A percentile compares a stretch with the other conserved stretches of the same genome.
phyloP scores from a whole-genome alignment of 108 stramenopile genomes.

The Skeletonema marinoi region DNA sequence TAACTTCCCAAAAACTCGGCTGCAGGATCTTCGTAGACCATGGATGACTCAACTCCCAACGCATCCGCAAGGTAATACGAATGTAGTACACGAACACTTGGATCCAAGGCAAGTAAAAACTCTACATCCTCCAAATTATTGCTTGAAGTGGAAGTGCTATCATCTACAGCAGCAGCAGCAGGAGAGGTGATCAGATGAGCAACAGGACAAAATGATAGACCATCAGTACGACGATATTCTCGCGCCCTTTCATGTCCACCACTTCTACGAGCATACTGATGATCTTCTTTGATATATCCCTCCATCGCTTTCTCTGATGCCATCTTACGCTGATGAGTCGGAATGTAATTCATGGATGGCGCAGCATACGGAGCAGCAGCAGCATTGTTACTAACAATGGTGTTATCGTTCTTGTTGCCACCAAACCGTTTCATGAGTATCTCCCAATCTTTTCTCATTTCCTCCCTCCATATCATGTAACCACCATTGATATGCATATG shows the following conservation, averaged over 20 bases:
- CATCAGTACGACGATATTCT: constrained; percentile 12
- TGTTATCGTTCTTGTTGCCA: not conserved
- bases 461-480: constrained; percentile 16
- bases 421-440: not conserved
- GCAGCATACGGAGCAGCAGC: constrained; percentile 23
- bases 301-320: constrained; percentile 9
- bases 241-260: constrained; percentile 25
- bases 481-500: constrained; percentile 46
- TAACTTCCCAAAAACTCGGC: constrained; percentile 12
- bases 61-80: constrained; percentile 41
- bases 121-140: constrained; percentile 30
- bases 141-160: not conserved
- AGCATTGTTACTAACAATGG: not conserved
- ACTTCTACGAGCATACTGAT: not conserved
- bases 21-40: not conserved
- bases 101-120: constrained; percentile 32
- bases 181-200: not conserved
- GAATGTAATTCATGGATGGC: constrained; percentile 42
- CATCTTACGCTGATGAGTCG: not conserved
- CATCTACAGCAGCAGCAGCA: not conserved
- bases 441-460: constrained; percentile 19
- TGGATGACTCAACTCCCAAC: constrained; percentile 19
- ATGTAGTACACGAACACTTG: constrained; percentile 35
- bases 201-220: constrained; percentile 18
- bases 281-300: not conserved